Conservation (phyloP, 2,329 filamentous ascomycete genomes). For the Bipolaris zeicola region DNA sequence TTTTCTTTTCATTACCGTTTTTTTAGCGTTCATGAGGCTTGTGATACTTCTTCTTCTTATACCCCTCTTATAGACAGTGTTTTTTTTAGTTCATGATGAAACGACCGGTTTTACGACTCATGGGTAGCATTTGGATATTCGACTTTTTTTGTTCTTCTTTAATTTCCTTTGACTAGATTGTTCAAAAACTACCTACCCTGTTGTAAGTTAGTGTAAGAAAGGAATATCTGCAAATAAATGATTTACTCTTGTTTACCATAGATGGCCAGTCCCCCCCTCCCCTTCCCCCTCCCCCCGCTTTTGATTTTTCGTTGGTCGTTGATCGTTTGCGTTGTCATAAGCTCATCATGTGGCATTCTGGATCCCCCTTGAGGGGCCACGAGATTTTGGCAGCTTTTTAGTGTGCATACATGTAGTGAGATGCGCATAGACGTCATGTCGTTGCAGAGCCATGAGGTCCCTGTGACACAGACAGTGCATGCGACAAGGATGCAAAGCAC, state of each 20-base stretch:
- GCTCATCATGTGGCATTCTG: background rate
- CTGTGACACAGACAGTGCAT: background rate
- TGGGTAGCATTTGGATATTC: background rate
- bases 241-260: background rate
- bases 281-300: background rate
- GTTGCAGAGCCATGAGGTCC: background rate
- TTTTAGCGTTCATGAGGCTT: slow-evolving; percentile 1
- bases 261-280: no score
- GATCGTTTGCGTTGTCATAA: background rate
- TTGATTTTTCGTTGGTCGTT: background rate
- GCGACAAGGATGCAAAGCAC: slow-evolving; percentile 15
- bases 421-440: background rate
- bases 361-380: no score
- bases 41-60: slow-evolving; percentile 9
- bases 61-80: background rate
- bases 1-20: background rate
- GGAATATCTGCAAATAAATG: background rate
- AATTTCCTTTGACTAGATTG: background rate
- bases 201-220: slow-evolving; percentile 1
- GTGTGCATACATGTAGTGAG: no score
- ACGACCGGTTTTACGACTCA: background rate
- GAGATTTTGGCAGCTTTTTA: no score
- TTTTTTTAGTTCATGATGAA: background rate
- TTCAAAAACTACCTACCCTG: background rate
- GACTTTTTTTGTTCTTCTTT: background rate